phyloP scores from a whole-genome alignment of 345 rosid species.

The Pugionium dolabratum region DNA sequence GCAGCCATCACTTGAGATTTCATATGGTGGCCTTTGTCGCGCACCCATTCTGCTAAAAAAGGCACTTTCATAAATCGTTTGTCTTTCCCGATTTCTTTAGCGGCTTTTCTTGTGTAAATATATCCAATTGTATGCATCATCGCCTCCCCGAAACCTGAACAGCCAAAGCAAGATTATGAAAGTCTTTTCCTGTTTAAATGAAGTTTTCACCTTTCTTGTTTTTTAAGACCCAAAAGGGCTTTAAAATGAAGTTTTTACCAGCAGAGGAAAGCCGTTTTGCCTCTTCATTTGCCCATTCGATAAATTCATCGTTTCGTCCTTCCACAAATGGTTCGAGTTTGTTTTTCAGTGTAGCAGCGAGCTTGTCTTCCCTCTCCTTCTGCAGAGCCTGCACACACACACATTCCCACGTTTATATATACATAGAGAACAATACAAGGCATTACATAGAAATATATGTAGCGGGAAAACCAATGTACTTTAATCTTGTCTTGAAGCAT shows the following conservation, averaged over 20 bases:
- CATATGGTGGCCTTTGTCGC: conserved; percentile 86
- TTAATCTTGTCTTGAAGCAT: conserved; percentile 69
- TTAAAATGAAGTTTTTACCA: conserved; percentile 41
- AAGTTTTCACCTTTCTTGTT: background rate
- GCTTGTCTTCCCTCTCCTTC: conserved; percentile 75
- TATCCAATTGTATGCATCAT: conserved; percentile 95
- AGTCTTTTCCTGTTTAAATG: conserved; percentile 30
- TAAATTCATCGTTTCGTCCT: conserved; percentile 63
- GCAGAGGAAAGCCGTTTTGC: conserved; percentile 74
- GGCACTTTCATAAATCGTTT: conserved; percentile 86
- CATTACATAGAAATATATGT: conserved; percentile 41
- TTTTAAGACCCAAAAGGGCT: background rate
- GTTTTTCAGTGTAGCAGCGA: conserved; percentile 57
- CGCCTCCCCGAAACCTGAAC: conserved; percentile 91
- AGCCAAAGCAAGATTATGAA: conserved; percentile 1
- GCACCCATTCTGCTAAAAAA: conserved; percentile 95
- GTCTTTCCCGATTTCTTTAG: conserved; percentile 88
- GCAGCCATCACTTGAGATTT: conserved; percentile 98
- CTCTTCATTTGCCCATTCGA: conserved; percentile 74
- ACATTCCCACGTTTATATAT: background rate
- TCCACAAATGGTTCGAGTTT: conserved; percentile 73
- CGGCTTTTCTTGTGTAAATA: conserved; percentile 87
- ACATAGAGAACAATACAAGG: background rate
- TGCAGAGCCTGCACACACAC: conserved; percentile 58
- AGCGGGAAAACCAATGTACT: conserved; percentile 39